These are phyloP conservation scores for Rhodocollybia butyracea DNA, from an alignment of 768 basidiomycete species.

Conservation along the genomic window DNA sequence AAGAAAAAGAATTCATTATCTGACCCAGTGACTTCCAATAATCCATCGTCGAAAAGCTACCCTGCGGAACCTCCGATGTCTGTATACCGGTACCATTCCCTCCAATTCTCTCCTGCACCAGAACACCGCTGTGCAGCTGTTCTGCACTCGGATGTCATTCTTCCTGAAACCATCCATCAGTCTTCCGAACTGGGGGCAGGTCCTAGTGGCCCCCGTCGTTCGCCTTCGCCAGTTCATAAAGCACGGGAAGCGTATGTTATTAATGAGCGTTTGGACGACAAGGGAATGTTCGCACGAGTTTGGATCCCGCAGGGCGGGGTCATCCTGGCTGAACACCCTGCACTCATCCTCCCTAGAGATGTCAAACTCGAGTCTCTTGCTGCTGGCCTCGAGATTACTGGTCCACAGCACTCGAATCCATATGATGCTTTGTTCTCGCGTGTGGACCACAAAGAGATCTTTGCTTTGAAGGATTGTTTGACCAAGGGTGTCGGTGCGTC, in stretches of 20 bases:
- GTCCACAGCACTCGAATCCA: background rate
- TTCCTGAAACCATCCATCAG: background rate
- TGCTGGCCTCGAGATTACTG: background rate
- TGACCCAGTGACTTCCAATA: background rate
- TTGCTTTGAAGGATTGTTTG: background rate
- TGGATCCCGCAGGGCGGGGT: background rate
- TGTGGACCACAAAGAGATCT: background rate
- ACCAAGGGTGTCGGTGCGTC: background rate
- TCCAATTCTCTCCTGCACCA: background rate
- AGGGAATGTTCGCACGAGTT: background rate
- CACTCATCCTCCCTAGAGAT: background rate
- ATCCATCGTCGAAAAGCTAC: background rate
- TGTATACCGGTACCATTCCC: background rate
- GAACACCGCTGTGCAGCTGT: background rate
- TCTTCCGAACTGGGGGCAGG: background rate
- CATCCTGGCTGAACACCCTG: background rate
- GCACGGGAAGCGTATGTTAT: background rate
- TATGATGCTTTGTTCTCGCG: background rate
- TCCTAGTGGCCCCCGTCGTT: too few species aligned
- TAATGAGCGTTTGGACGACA: background rate
- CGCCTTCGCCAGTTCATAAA: background rate
- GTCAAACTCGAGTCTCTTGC: background rate
- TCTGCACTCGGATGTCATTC: background rate
- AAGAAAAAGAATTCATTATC: background rate
- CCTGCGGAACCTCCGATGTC: background rate